Base-by-base conservation (phyloP, 495 filamentous ascomycete species). In the Xylaria intraflava region DNA sequence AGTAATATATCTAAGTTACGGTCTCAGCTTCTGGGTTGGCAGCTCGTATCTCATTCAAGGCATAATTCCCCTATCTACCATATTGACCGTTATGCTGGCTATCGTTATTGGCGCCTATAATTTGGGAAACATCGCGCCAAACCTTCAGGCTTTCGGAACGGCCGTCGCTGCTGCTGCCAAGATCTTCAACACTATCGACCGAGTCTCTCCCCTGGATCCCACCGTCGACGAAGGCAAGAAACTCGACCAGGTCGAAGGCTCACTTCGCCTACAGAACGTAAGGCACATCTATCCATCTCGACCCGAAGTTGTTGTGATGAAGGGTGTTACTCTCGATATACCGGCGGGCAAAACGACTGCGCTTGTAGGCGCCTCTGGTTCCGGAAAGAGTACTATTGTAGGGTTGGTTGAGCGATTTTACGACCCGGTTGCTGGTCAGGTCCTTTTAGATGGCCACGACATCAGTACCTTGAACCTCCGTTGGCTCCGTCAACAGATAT, bases 251-350 rank as follows among this genome's bases (percentile, higher is more conserved):
- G 78, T 94, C 6, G 74, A 85, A 31, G 93, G 90, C 24, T 83
- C 80, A 6, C 83, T 98, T 51, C 87, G 93, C 59, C 73, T 98
- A n/a, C 76, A 83, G 58, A 73, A 88, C 55, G 75, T 98, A 64
- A 92, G 87, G 70, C 90, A 95, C 60, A 88, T 96, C 59, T 98
- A 98, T 59, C 93, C 93, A 6, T 95, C 90, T 1, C 79, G 93
- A 30, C 87, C 92, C 0, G 89, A 96, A 58, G 91, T 95, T 20
- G 80, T 82, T 11, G 83, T 97, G 20, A 90, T 97, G 82, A 70
- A 89, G 41, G 82, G 85, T 49, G 87, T 96, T 49, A 87, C 76
- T 47, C 78, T 98, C 11, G 59, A 74, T 0, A 83, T 97, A 50
- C 85, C 87, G 10, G 87, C 93, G 17, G 91, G 91, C 16, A 90